Evolutionary conservation across 2,329 filamentous ascomycete species (phyloP).

Genomic region (Calycina marina): DNA sequence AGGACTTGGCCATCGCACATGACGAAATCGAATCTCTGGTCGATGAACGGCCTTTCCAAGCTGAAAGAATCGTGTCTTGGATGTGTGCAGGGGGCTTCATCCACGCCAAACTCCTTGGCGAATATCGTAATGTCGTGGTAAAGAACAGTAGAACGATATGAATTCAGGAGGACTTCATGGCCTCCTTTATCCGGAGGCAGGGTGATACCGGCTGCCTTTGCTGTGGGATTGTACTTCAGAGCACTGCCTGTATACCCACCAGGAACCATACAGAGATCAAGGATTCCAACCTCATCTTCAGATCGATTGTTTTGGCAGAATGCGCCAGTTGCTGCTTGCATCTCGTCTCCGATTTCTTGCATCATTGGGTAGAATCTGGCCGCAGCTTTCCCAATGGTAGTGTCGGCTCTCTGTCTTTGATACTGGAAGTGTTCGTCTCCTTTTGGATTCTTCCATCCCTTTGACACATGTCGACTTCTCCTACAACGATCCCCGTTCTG

Average conservation of each 20-base stretch:
- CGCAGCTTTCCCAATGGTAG: constrained; percentile 9
- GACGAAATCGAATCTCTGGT: constrained; percentile 8
- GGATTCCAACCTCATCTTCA: constrained; percentile 4
- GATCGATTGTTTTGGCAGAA: constrained; percentile 2
- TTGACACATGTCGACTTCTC: no score
- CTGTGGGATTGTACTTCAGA: constrained; percentile 10
- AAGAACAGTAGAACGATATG: constrained; percentile 3
- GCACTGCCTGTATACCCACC: constrained; percentile 12
- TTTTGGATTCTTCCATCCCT: constrained; percentile 31
- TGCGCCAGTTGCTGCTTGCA: constrained; percentile 20
- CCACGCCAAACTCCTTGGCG: constrained; percentile 6
- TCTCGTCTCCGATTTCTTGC: constrained; percentile 26
- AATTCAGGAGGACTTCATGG: constrained; percentile 8
- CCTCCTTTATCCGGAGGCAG: constrained; percentile 8
- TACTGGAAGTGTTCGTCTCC: constrained; percentile 29
- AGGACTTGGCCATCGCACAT: constrained; percentile 13
- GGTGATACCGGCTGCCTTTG: constrained; percentile 10
- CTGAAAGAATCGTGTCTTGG: constrained; percentile 5
- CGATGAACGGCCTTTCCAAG: constrained; percentile 4
- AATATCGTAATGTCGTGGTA: constrained; percentile 13
- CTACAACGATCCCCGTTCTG: no score
- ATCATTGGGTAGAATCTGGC: constrained; percentile 28
- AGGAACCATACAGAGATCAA: constrained; percentile 15
- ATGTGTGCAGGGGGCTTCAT: constrained; percentile 7
- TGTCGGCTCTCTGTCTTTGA: constrained; percentile 25